Evolutionary conservation across 306 rosid genomes (phyloP).

Genomic region (Medicago ruthenica): DNA sequence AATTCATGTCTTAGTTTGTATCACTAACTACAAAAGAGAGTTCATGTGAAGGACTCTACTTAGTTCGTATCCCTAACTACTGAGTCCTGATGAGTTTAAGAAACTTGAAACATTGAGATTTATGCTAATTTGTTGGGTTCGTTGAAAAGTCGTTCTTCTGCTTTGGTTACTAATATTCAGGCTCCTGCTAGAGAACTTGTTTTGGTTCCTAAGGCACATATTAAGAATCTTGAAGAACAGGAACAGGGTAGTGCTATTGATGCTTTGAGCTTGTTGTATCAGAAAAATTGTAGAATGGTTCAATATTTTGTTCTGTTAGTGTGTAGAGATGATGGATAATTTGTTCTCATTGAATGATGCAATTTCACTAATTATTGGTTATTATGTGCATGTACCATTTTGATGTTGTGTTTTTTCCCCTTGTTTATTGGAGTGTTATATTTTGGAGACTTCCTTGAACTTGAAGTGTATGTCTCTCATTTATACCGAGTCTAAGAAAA

Average conservation of each 20-base stretch:
- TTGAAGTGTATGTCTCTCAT: background rate
- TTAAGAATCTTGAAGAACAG: conserved; percentile 74
- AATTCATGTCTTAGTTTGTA: background rate
- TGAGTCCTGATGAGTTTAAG: conserved; percentile 68
- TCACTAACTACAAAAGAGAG: background rate
- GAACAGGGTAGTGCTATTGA: conserved; percentile 47
- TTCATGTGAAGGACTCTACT: conserved; percentile 3
- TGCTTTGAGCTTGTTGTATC: conserved; percentile 26
- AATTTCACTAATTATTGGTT: conserved; percentile 20
- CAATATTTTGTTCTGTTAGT: background rate
- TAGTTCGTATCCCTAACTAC: too few species aligned
- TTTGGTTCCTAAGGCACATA: conserved; percentile 76
- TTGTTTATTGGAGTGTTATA: background rate
- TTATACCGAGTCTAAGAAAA: background rate
- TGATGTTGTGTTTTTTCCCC: background rate
- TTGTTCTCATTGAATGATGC: conserved; percentile 32
- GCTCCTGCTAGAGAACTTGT: conserved; percentile 85
- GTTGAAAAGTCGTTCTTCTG: conserved; percentile 68
- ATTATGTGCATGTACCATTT: background rate
- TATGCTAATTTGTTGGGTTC: conserved; percentile 78
- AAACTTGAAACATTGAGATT: conserved; percentile 71
- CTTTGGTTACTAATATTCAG: conserved; percentile 74
- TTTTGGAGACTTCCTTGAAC: background rate
- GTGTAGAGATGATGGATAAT: conserved; percentile 8
- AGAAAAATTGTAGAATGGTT: conserved; percentile 34